phyloP scores from a whole-genome alignment of 1,139 yeast species.

The Diutina mesorugosa region DNA sequence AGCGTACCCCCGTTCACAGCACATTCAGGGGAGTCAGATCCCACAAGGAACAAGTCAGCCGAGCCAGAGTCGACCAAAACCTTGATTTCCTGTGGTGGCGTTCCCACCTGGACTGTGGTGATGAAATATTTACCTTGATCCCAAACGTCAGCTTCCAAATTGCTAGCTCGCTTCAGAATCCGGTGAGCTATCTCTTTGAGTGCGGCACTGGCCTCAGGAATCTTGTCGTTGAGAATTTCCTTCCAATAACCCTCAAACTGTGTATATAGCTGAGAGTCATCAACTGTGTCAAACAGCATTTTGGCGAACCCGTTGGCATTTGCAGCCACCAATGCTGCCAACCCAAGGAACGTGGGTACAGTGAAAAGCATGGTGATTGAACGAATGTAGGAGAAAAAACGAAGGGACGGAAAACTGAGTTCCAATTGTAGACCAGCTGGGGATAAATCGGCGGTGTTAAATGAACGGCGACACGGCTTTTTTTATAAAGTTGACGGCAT shows the following conservation, averaged over 20 bases:
- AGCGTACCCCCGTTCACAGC: slow-evolving; percentile 9
- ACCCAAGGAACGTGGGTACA: not conserved
- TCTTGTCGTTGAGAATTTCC: not conserved
- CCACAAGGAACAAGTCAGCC: not conserved
- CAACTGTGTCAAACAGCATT: not conserved
- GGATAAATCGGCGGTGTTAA: not conserved
- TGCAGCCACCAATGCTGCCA: not conserved
- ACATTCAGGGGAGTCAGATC: not conserved
- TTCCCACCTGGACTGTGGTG: not conserved
- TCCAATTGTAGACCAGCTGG: not conserved
- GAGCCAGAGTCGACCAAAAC: not conserved
- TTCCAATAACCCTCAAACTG: not conserved
- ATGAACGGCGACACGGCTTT: not conserved
- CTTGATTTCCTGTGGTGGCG: not conserved
- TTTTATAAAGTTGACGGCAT: not conserved
- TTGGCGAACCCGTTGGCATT: not conserved
- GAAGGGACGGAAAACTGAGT: not conserved
- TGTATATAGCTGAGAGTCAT: not conserved
- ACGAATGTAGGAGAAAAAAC: not conserved
- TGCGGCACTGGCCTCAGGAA: not conserved
- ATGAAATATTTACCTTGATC: not conserved
- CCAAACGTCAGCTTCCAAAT: not conserved
- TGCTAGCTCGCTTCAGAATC: not conserved
- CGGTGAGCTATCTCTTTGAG: not conserved
- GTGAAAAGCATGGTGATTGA: not conserved